Evolutionary conservation across 805 yeast genomes (phyloP).

Genomic region (Starmerella scarabaei): DNA sequence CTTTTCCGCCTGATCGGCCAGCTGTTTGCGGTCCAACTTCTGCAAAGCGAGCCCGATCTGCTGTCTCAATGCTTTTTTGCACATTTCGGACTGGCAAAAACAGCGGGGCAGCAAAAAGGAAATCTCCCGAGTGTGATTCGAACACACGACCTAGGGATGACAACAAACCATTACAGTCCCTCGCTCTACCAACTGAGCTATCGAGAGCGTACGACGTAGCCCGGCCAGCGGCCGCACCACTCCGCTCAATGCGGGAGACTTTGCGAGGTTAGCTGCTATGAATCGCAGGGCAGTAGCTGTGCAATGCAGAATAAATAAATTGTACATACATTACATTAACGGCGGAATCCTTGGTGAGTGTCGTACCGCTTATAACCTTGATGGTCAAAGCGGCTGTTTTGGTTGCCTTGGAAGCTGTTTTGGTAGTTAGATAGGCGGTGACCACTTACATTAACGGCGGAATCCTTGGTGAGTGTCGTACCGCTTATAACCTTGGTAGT

Average conservation of each 20-base stretch:
- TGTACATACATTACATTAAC: too few relatives aligned
- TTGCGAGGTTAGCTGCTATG: too few relatives aligned
- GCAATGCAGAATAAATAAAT: too few relatives aligned
- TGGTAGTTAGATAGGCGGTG: too few relatives aligned
- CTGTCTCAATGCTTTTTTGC: constrained; percentile 12
- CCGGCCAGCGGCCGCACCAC: too few relatives aligned
- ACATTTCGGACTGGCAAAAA: not conserved
- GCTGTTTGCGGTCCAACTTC: constrained; percentile 1
- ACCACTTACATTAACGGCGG: too few relatives aligned
- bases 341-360: too few relatives aligned
- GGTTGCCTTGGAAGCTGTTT: constrained; percentile 7
- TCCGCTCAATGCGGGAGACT: too few relatives aligned
- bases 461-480: too few relatives aligned
- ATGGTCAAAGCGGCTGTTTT: constrained; percentile 12
- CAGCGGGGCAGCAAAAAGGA: not conserved
- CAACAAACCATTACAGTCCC: constrained; percentile 20
- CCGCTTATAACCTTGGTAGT: constrained; percentile 20
- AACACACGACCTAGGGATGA: constrained; percentile 22
- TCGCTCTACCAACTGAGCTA: constrained; percentile 26
- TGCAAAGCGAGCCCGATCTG: constrained; percentile 6
- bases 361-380: constrained; percentile 22
- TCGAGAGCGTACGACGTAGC: too few relatives aligned
- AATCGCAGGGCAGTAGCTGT: too few relatives aligned
- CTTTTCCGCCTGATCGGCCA: constrained; percentile 11
- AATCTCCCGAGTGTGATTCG: constrained; percentile 23